Percentiles rank a stretch among this genome's conserved stretches.
Conservation (phyloP, 2,329 filamentous ascomycete species). For the Boeremia lycopersici region DNA sequence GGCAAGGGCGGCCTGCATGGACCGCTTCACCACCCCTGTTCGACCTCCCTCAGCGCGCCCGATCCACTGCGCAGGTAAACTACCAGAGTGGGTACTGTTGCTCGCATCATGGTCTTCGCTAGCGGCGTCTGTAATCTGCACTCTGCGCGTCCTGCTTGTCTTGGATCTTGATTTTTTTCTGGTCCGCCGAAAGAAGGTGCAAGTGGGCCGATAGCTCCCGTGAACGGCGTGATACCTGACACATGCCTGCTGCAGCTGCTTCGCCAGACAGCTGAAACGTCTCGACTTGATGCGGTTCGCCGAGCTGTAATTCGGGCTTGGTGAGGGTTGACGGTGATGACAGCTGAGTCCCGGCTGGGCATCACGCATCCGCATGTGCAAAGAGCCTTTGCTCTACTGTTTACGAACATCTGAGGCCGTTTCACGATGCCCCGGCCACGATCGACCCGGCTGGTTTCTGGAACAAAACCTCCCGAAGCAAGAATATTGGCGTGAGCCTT, state of each 20-base stretch:
- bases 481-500: constrained; percentile 4
- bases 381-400: constrained; percentile 2
- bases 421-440: constrained; percentile 7
- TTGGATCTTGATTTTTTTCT: constrained; percentile 15
- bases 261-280: constrained; percentile 2
- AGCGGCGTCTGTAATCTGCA: constrained; percentile 12
- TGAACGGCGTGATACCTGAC: constrained; percentile 16
- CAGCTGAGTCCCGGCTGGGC: not conserved
- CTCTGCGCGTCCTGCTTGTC: constrained; percentile 8
- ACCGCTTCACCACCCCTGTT: constrained; percentile 1
- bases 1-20: constrained; percentile 29
- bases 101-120: constrained; percentile 14
- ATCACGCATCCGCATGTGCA: not conserved
- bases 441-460: constrained; percentile 2
- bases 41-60: constrained; percentile 5
- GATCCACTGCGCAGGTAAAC: constrained; percentile 14
- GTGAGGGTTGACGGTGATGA: not conserved
- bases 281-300: constrained; percentile 7
- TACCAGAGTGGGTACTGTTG: constrained; percentile 15
- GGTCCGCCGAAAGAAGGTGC: constrained; percentile 12
- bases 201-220: constrained; percentile 14
- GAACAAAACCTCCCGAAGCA: not conserved
- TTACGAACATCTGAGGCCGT: constrained; percentile 2
- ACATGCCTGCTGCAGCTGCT: constrained; percentile 12
- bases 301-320: constrained; percentile 2